A percentile compares a stretch with the other conserved stretches of the same genome.
These are phyloP conservation scores for Kingdonia uniflora DNA, from an alignment of 164 flowering plant genomes.

Conservation along the genomic window DNA sequence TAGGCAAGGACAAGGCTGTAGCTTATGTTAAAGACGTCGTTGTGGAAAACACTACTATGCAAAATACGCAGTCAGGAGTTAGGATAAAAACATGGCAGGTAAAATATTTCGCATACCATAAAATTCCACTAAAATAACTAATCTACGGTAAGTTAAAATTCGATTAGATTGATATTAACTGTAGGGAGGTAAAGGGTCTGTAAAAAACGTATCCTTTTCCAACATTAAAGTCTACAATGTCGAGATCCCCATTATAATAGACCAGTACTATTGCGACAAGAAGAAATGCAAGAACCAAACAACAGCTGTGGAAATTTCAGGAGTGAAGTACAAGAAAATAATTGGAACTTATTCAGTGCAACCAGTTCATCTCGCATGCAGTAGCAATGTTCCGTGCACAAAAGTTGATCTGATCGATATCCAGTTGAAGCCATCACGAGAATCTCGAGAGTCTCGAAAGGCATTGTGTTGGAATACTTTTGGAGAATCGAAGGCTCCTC, in stretches of 20 bases:
- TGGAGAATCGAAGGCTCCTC: slow-evolving; percentile 54
- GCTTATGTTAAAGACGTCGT: slow-evolving; percentile 60
- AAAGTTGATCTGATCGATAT: slow-evolving; percentile 46
- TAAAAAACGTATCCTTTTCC: slow-evolving; percentile 52
- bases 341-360: slow-evolving; percentile 52
- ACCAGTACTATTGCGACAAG: slow-evolving; percentile 79
- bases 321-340: slow-evolving; percentile 40
- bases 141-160: background rate
- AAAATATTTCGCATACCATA: too few species aligned
- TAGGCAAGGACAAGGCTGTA: slow-evolving; percentile 58
- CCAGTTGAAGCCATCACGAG: slow-evolving; percentile 33
- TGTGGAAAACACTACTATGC: slow-evolving; percentile 36
- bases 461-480: slow-evolving; percentile 66
- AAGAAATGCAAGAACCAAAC: slow-evolving; percentile 59
- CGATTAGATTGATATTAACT: background rate
- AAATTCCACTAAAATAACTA: too few species aligned
- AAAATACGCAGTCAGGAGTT: slow-evolving; percentile 42
- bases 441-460: slow-evolving; percentile 17
- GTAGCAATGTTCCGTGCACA: slow-evolving; percentile 50
- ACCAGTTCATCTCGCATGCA: slow-evolving; percentile 69
- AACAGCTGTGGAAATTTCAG: slow-evolving; percentile 58
- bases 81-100: slow-evolving; percentile 83
- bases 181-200: slow-evolving; percentile 73
- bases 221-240: slow-evolving; percentile 58
- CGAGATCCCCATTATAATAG: slow-evolving; percentile 61